Evolutionary conservation across 2,329 filamentous ascomycete genomes (phyloP).

Genomic region (Elsinoe necatrix): DNA sequence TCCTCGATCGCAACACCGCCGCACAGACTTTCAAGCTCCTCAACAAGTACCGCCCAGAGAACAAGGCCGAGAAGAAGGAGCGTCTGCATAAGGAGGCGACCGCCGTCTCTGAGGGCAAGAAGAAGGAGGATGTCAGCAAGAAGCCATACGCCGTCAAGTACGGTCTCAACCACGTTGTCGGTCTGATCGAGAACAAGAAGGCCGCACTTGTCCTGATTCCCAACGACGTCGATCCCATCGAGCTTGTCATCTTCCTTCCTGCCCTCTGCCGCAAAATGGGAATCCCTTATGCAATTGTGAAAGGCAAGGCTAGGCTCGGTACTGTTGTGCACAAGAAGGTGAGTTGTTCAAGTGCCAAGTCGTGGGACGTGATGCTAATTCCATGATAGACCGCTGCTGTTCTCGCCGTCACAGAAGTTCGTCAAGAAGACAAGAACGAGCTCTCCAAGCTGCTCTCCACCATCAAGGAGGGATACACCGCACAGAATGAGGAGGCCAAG

Average conservation of each 20-base stretch:
- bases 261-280: slow-evolving; percentile 99
- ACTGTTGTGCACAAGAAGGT: slow-evolving; percentile 99
- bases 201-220: slow-evolving; percentile 94
- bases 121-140: slow-evolving; percentile 99
- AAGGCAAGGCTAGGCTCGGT: slow-evolving; percentile 98
- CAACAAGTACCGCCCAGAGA: slow-evolving; percentile 99
- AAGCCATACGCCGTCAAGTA: slow-evolving; percentile 99
- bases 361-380: slow-evolving; percentile 24
- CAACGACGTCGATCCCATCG: slow-evolving; percentile 99
- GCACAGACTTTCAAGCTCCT: slow-evolving; percentile 98
- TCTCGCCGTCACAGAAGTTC: slow-evolving; percentile 90
- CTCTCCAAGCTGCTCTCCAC: slow-evolving; percentile 91
- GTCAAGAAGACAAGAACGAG: slow-evolving; percentile 96
- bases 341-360: slow-evolving; percentile 23
- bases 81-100: slow-evolving; percentile 96
- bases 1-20: slow-evolving; percentile 93
- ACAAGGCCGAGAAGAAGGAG: slow-evolving; percentile 99
- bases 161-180: slow-evolving; percentile 98
- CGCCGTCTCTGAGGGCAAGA: slow-evolving; percentile 97
- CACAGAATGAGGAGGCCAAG: slow-evolving; percentile 86
- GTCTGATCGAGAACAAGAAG: slow-evolving; percentile 99
- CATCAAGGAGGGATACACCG: slow-evolving; percentile 96
- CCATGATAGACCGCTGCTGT: slow-evolving; percentile 81
- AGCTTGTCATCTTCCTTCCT: slow-evolving; percentile 97
- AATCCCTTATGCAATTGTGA: slow-evolving; percentile 96